Percentiles rank a stretch among this genome's conserved stretches.
These are phyloP conservation scores for Millerago galiae DNA, from an alignment of 805 yeast genomes.

Conservation along the genomic window DNA sequence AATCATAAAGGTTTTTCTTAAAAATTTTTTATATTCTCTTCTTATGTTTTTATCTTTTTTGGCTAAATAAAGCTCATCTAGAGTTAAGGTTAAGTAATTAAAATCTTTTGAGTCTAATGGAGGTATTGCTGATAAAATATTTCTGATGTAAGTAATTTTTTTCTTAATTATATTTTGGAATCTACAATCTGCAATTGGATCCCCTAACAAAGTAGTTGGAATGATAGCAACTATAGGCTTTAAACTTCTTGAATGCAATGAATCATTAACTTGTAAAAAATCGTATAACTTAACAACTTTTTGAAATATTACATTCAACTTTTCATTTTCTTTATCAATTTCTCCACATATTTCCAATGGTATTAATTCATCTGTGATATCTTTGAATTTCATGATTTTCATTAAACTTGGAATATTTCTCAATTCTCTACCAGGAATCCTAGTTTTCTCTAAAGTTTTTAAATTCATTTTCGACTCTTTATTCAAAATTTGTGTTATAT, in stretches of 20 bases:
- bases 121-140: conserved; percentile 11
- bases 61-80: conserved; percentile 9
- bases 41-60: conserved; percentile 2
- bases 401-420: conserved; percentile 10
- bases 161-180: conserved; percentile 16
- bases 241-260: conserved; percentile 16
- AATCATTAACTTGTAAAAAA: conserved; percentile 8
- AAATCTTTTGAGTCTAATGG: conserved; percentile 18
- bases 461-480: conserved; percentile 6
- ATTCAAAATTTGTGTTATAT: conserved; percentile 6
- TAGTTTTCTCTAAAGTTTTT: conserved; percentile 2
- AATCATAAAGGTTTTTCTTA: conserved; percentile 16
- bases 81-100: conserved; percentile 9
- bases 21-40: conserved; percentile 20
- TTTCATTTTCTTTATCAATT: conserved; percentile 6
- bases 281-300: conserved; percentile 17
- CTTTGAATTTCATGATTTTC: background rate
- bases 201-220: conserved; percentile 18
- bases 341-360: conserved; percentile 5
- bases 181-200: conserved; percentile 16
- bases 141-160: conserved; percentile 17
- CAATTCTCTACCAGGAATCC: conserved; percentile 10
- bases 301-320: conserved; percentile 12
- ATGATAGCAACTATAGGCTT: conserved; percentile 12
- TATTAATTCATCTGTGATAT: background rate